Evolutionary conservation across 495 filamentous ascomycete genomes (phyloP).

Genomic region (Lineolata rhizophorae): DNA sequence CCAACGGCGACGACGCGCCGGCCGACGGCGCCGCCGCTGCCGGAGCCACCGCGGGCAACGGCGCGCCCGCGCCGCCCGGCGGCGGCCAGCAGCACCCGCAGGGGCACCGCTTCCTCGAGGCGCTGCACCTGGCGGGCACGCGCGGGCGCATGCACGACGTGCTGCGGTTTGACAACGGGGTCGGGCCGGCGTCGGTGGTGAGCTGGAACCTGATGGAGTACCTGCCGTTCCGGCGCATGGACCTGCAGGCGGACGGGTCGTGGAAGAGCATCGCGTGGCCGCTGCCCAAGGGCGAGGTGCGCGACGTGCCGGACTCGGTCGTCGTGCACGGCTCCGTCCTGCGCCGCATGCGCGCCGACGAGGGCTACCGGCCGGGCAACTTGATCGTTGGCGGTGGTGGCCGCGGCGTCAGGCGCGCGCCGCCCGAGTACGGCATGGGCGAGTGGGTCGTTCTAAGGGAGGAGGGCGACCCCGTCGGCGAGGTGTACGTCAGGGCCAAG

Average conservation of each 20-base stretch:
- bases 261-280: slow-evolving; percentile 75
- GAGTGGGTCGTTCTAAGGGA: slow-evolving; percentile 46
- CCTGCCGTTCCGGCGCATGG: slow-evolving; percentile 69
- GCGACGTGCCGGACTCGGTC: slow-evolving; percentile 54
- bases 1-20: too few relatives aligned
- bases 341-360: slow-evolving; percentile 41
- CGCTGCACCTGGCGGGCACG: slow-evolving; percentile 34
- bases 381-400: slow-evolving; percentile 65
- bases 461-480: slow-evolving; percentile 42
- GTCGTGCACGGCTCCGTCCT: slow-evolving; percentile 56
- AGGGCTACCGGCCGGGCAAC: slow-evolving; percentile 56
- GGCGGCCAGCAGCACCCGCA: too few relatives aligned
- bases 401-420: slow-evolving; percentile 39
- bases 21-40: background rate
- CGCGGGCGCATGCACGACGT: slow-evolving; percentile 55
- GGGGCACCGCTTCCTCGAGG: slow-evolving; percentile 8
- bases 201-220: slow-evolving; percentile 74
- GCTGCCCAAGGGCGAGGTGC: slow-evolving; percentile 54
- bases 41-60: background rate
- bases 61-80: too few relatives aligned
- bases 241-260: slow-evolving; percentile 45
- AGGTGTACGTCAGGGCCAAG: slow-evolving; percentile 17
- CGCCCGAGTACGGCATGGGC: slow-evolving; percentile 39
- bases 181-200: slow-evolving; percentile 33
- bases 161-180: slow-evolving; percentile 41